These are phyloP conservation scores for Mucor ambiguus DNA, from an alignment of 371 early-diverging fungal genomes.

Conservation along the genomic window DNA sequence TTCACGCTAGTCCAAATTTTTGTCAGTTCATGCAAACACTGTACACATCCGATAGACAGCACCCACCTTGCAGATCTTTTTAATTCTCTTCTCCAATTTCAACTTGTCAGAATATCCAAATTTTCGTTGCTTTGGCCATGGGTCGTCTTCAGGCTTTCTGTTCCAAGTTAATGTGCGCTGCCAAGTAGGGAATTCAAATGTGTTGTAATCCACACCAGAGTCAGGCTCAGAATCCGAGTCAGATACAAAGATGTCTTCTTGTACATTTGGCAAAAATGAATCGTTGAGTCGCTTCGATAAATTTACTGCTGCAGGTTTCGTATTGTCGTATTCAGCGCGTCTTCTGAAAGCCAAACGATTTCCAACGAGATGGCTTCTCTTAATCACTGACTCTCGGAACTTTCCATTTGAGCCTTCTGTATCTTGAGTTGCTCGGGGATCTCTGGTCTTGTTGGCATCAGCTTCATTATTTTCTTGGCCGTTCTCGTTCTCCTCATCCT, in stretches of 20 bases:
- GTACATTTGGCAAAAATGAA: constrained; percentile 17
- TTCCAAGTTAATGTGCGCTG: constrained; percentile 11
- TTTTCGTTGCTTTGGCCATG: constrained; percentile 19
- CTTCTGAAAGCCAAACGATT: constrained; percentile 19
- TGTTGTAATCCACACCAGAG: constrained; percentile 20
- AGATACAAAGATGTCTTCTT: constrained; percentile 21
- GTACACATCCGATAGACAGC: background rate
- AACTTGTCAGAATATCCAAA: constrained; percentile 27
- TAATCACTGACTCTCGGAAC: background rate
- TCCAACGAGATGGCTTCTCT: background rate
- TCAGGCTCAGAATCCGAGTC: constrained; percentile 31
- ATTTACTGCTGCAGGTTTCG: background rate
- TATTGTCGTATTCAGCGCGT: background rate
- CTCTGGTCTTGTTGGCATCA: background rate
- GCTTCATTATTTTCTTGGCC: background rate
- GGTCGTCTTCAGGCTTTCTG: background rate
- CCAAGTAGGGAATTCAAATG: constrained; percentile 13
- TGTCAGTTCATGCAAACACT: background rate
- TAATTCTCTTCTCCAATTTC: constrained; percentile 28
- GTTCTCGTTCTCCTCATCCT: background rate
- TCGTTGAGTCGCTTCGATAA: background rate
- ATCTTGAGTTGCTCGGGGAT: background rate
- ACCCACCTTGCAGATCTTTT: constrained; percentile 29
- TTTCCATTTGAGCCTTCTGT: background rate
- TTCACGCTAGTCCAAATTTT: constrained; percentile 12